Conservation (phyloP, 306 rosid genomes). For the Lablab purpureus region DNA sequence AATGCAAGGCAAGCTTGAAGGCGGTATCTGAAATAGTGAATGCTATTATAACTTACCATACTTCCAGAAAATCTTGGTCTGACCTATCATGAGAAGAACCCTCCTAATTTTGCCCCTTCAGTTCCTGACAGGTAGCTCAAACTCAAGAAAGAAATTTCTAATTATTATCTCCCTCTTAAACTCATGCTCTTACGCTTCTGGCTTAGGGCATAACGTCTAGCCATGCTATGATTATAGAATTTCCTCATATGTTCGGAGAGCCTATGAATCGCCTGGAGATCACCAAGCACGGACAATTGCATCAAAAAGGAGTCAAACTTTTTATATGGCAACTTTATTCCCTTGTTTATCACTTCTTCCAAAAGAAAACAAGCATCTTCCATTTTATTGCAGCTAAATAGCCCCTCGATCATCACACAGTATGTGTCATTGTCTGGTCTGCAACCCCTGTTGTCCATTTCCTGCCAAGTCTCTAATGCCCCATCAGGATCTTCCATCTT, state of each 20-base stretch:
- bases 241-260: conserved; percentile 87
- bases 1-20: conserved; percentile 21
- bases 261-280: conserved; percentile 78
- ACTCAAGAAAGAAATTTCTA: conserved; percentile 24
- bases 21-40: conserved; percentile 6
- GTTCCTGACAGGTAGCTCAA: conserved; percentile 26
- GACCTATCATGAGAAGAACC: conserved; percentile 34
- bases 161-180: conserved; percentile 65
- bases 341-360: conserved; percentile 75
- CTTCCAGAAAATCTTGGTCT: conserved; percentile 22
- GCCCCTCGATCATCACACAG: conserved; percentile 87
- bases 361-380: conserved; percentile 78
- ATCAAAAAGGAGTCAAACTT: conserved; percentile 73
- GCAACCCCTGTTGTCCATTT: conserved; percentile 73
- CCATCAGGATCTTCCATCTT: conserved; percentile 76
- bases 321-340: conserved; percentile 75
- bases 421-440: conserved; percentile 65
- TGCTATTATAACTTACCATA: conserved; percentile 3
- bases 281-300: conserved; percentile 77
- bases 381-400: conserved; percentile 65
- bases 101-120: conserved; percentile 22
- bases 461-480: conserved; percentile 84
- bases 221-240: conserved; percentile 90
- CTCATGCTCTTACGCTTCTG: conserved; percentile 78
- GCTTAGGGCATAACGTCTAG: conserved; percentile 74